phyloP scores from a whole-genome alignment of 768 basidiomycete species.

The Leccinum aurantiacum region DNA sequence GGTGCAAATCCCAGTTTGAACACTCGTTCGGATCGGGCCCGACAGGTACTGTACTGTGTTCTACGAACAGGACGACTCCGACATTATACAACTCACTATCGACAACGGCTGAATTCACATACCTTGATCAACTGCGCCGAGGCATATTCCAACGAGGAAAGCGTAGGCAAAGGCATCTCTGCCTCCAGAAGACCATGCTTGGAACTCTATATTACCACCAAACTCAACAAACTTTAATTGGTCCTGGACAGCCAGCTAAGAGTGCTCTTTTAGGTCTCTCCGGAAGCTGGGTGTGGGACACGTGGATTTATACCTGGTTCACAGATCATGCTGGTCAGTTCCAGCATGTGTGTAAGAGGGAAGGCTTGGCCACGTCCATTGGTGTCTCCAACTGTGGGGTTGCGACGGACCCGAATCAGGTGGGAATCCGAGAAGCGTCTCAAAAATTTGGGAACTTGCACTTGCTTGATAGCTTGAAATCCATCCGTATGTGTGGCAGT shows the following conservation, averaged over 20 bases:
- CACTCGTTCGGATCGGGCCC: background rate
- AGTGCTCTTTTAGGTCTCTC: too few relatives aligned
- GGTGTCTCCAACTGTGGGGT: too few relatives aligned
- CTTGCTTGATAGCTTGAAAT: background rate
- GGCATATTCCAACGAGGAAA: constrained; percentile 9
- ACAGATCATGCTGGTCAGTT: too few relatives aligned
- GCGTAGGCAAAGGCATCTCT: background rate
- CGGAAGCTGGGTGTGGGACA: too few relatives aligned
- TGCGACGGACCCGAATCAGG: constrained; percentile 5
- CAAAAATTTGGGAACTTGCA: background rate
- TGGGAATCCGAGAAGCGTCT: background rate
- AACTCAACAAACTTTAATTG: background rate
- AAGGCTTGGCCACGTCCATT: too few relatives aligned
- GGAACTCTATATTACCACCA: constrained; percentile 3
- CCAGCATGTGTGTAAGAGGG: too few relatives aligned
- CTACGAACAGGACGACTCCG: constrained; percentile 1
- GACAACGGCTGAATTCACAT: constrained; percentile 1
- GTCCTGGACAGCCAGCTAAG: too few relatives aligned
- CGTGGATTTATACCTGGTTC: too few relatives aligned
- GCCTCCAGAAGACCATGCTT: background rate
- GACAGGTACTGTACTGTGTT: background rate
- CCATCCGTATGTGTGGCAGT: constrained; percentile 8
- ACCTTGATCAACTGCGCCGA: constrained; percentile 5
- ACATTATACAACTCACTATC: background rate
- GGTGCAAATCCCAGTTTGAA: background rate